Base-by-base conservation (phyloP, 208 protist genomes). In the Lotmaria passim region DNA sequence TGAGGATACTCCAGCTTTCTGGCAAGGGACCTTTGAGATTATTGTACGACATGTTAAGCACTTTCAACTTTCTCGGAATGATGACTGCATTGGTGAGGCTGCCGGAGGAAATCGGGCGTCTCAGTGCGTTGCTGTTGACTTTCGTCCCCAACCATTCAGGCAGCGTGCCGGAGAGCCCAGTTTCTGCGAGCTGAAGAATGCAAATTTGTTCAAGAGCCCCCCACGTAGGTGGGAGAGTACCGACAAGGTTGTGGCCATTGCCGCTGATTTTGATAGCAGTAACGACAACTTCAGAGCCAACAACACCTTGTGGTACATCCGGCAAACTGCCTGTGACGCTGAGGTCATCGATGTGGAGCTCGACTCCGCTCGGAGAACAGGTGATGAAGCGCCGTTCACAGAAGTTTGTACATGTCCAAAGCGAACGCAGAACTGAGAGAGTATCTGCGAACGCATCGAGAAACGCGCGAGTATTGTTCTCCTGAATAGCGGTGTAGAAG, bases 351-450 rank as follows among this genome's bases (percentile, higher is more conserved):
- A 75, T 47, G 23, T 59, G 26, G 7, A 75, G 23, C 4, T 59
- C 21, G 10, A 75, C 44, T 23, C 69, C 69, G 1, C 19, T 41
- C 24, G 0, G 17, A 15, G 50, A 59, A 33, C 69, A 75, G 14
- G 61, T 66, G 23, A 75, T 33, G 10, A 50, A 63, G 17, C 46
- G 24, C 24, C 63, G 59, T 6, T 62, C 69, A 41, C 69, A 75
- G 43, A 75, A 75, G 52, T 75, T 75, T 36, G 61, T 43, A 50
- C 69, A 75, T 11, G 69, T 68, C 69, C 69, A 75, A 14, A 62
- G 31, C 5, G 30, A 11, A 0, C 47, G 14, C 10, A 75, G 55
- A 4, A 60, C 60, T 0, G 69, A 60, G 23, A 75, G 44, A 23
- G 50, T 19, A 14, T 28, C 44, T 28, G 61, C 68, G 41, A 75